A percentile compares a stretch with the other conserved stretches of the same genome.
These are phyloP conservation scores for Talaromyces funiculosus DNA, from an alignment of 2,329 filamentous ascomycete species.

Conservation along the genomic window DNA sequence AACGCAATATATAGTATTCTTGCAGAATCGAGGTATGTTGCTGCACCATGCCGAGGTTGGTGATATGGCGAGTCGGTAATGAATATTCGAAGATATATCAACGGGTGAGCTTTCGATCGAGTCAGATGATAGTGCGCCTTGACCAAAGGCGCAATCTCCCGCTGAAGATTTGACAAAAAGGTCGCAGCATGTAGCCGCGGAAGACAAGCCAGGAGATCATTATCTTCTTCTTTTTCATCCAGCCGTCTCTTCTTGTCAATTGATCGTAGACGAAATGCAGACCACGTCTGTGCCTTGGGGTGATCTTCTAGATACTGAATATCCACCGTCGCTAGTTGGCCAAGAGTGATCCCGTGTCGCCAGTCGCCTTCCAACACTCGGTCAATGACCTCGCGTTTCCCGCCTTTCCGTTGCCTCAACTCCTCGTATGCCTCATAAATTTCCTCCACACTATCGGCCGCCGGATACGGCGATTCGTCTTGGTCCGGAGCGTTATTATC, in stretches of 20 bases:
- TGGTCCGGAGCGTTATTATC: constrained; percentile 45
- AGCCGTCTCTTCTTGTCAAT: constrained; percentile 17
- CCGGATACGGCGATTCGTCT: constrained; percentile 62
- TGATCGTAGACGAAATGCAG: constrained; percentile 44
- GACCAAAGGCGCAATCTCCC: constrained; percentile 67
- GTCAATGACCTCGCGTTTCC: constrained; percentile 51
- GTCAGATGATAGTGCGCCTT: constrained; percentile 80
- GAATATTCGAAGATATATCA: constrained; percentile 72
- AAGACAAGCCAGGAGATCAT: constrained; percentile 36
- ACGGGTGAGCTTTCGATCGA: constrained; percentile 57
- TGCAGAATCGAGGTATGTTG: constrained; percentile 53
- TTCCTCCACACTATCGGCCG: constrained; percentile 59
- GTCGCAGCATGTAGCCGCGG: constrained; percentile 75
- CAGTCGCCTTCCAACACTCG: constrained; percentile 54
- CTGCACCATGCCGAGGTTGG: constrained; percentile 36
- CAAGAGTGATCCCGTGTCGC: constrained; percentile 50
- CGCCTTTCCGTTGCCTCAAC: constrained; percentile 51
- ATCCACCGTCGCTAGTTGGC: constrained; percentile 52
- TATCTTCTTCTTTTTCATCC: constrained; percentile 16
- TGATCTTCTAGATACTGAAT: constrained; percentile 51
- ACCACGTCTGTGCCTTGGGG: constrained; percentile 48
- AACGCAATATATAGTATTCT: constrained; percentile 75
- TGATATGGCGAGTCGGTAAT: constrained; percentile 78
- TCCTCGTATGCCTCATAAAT: constrained; percentile 61
- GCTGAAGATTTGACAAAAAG: constrained; percentile 70